These are phyloP conservation scores for Pythium graminicola DNA, from an alignment of 352 stramenopile species.

Conservation along the genomic window DNA sequence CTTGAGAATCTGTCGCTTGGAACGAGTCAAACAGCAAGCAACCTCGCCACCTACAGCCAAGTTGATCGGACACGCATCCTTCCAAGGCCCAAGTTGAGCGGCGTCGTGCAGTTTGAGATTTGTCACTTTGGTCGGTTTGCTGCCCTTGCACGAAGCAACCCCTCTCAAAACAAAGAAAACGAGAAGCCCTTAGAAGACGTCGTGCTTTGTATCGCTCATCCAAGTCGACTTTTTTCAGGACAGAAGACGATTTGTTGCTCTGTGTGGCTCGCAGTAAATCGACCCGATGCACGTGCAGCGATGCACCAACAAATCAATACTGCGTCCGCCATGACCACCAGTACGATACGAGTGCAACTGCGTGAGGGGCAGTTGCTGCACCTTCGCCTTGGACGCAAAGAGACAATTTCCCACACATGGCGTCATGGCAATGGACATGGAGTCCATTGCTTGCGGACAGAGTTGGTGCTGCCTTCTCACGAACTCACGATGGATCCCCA, in stretches of 20 bases:
- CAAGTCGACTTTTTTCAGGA: conserved; percentile 2
- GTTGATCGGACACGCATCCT: conserved; percentile 4
- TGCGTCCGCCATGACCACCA: neutral
- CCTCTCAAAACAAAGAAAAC: conserved; percentile 12
- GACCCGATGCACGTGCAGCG: conserved; percentile 4
- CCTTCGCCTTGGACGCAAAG: conserved; percentile 4
- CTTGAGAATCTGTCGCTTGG: neutral
- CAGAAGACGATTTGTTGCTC: neutral
- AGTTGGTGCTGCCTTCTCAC: neutral
- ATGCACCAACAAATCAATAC: neutral
- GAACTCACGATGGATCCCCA: conserved; percentile 11
- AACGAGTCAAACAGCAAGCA: too few species aligned
- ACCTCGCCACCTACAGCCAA: neutral
- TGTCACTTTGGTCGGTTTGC: conserved; percentile 14
- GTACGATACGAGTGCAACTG: neutral
- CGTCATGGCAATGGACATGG: neutral
- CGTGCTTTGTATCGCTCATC: conserved; percentile 12
- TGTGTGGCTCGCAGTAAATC: conserved; percentile 13
- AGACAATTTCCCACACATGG: conserved; percentile 15
- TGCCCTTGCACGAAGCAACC: conserved; percentile 12
- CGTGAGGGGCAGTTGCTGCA: conserved; percentile 6
- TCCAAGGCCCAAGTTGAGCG: neutral
- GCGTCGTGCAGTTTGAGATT: conserved; percentile 19
- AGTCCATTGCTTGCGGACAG: conserved; percentile 5
- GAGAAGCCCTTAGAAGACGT: conserved; percentile 15